A percentile compares a stretch with the other conserved stretches of the same genome.
Evolutionary conservation across 1,139 yeast genomes (phyloP).

Genomic region (Pichia sp.): DNA sequence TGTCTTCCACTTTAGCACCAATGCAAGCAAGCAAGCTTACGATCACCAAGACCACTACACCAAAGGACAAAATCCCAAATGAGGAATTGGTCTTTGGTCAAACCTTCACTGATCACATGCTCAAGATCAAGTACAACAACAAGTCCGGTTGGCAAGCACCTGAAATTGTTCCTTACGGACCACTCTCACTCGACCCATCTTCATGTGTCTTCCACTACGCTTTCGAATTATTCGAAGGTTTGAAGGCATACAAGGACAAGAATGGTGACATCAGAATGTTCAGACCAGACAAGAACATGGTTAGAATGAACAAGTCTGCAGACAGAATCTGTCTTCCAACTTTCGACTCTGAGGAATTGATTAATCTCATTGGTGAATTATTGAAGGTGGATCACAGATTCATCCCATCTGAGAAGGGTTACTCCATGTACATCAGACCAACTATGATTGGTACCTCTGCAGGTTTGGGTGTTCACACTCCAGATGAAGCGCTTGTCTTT

Average conservation of each 20-base stretch:
- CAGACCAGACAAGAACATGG: constrained; percentile 90
- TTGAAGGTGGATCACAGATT: constrained; percentile 65
- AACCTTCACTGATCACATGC: constrained; percentile 85
- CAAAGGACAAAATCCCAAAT: constrained; percentile 62
- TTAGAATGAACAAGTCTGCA: constrained; percentile 82
- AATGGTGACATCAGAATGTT: constrained; percentile 68
- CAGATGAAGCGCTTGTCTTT: constrained; percentile 71
- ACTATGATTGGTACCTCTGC: constrained; percentile 89
- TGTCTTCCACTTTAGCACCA: constrained; percentile 33
- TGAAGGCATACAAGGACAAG: constrained; percentile 81
- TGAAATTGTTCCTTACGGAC: constrained; percentile 77
- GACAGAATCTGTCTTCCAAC: constrained; percentile 80
- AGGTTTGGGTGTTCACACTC: constrained; percentile 76
- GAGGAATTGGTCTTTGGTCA: constrained; percentile 81
- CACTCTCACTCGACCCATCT: constrained; percentile 74
- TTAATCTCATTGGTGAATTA: constrained; percentile 67
- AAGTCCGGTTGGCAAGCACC: constrained; percentile 83
- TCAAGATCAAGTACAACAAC: constrained; percentile 77
- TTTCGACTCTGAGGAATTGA: constrained; percentile 71
- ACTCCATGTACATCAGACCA: constrained; percentile 89
- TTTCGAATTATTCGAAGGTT: constrained; percentile 91
- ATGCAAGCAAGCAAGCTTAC: constrained; percentile 65
- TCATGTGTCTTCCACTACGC: constrained; percentile 89
- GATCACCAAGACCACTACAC: constrained; percentile 49
- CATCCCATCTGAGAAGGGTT: constrained; percentile 81